Percentiles rank a stretch among this genome's conserved stretches.
Evolutionary conservation across 768 basidiomycete genomes (phyloP).

Genomic region (Hemileccinum impolitum): DNA sequence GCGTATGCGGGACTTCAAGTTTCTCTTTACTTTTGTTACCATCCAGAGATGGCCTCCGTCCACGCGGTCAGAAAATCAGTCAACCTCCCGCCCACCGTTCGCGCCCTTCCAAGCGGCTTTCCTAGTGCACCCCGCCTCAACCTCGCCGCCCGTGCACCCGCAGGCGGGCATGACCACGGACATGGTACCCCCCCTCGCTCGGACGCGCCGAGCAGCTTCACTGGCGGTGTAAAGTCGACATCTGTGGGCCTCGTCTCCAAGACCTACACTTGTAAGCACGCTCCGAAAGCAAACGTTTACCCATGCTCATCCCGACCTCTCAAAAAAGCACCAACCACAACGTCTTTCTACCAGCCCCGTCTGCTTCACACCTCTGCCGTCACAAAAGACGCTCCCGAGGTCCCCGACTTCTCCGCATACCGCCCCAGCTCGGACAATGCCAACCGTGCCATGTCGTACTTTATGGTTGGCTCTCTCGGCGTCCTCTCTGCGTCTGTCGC

Average conservation of each 20-base stretch:
- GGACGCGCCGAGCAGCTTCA: slow-evolving; percentile 62
- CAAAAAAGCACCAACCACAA: slow-evolving; percentile 46
- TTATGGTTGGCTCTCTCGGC: slow-evolving; percentile 90
- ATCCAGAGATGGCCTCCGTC: slow-evolving; percentile 55
- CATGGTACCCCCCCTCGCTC: slow-evolving; percentile 57
- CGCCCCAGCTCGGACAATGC: slow-evolving; percentile 58
- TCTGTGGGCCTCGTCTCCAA: slow-evolving; percentile 59
- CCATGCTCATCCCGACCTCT: slow-evolving; percentile 12
- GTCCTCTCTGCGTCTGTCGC: slow-evolving; percentile 92
- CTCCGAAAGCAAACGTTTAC: slow-evolving; percentile 8
- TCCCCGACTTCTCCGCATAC: slow-evolving; percentile 88
- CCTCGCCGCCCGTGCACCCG: slow-evolving; percentile 62
- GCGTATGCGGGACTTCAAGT: slow-evolving; percentile 23
- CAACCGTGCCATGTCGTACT: slow-evolving; percentile 81
- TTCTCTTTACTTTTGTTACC: background rate
- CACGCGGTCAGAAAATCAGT: slow-evolving; percentile 79
- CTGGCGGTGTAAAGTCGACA: slow-evolving; percentile 48
- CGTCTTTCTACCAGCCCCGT: slow-evolving; percentile 58
- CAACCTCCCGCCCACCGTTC: slow-evolving; percentile 77
- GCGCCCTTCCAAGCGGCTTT: slow-evolving; percentile 74
- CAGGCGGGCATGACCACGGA: slow-evolving; percentile 53
- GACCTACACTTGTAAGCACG: slow-evolving; percentile 58
- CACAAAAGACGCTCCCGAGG: slow-evolving; percentile 68
- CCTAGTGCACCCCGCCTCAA: slow-evolving; percentile 76
- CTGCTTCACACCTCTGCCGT: slow-evolving; percentile 74